Percentiles rank a stretch among this genome's conserved stretches.
phyloP scores from a whole-genome alignment of 129 eudicot species.

The Daucus carota region DNA sequence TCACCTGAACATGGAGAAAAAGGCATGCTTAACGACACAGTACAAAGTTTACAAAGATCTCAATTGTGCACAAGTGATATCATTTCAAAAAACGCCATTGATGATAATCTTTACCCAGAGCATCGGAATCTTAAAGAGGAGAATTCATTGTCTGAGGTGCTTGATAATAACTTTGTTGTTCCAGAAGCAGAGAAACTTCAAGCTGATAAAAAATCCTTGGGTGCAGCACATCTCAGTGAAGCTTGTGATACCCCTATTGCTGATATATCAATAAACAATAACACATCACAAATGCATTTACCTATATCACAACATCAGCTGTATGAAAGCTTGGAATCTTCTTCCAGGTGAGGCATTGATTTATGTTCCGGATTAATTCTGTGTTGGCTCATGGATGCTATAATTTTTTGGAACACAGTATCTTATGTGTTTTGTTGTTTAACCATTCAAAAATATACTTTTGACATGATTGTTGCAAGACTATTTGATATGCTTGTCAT shows the following conservation, averaged over 20 bases:
- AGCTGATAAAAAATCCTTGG: slow-evolving; percentile 29
- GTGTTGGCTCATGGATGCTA: background rate
- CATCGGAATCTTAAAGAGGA: slow-evolving; percentile 21
- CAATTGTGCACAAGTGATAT: slow-evolving; percentile 34
- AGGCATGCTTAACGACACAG: slow-evolving; percentile 33
- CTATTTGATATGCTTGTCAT: background rate
- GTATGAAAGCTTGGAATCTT: slow-evolving; percentile 80
- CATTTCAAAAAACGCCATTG: slow-evolving; percentile 19
- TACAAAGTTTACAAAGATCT: slow-evolving; percentile 28
- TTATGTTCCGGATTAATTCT: slow-evolving; percentile 2
- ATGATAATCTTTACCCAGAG: slow-evolving; percentile 15
- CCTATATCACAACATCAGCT: slow-evolving; percentile 64
- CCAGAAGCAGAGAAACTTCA: slow-evolving; percentile 28
- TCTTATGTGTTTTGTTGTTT: background rate
- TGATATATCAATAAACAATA: slow-evolving; percentile 31
- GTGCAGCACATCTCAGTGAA: slow-evolving; percentile 24
- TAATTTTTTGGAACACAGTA: background rate
- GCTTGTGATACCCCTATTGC: slow-evolving; percentile 24
- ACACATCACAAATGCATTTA: slow-evolving; percentile 38
- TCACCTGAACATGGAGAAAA: slow-evolving; percentile 29
- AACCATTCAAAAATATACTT: background rate
- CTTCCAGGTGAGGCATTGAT: slow-evolving; percentile 52
- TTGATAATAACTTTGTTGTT: slow-evolving; percentile 17
- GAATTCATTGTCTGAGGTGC: slow-evolving; percentile 12
- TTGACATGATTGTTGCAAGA: background rate